Conservation (phyloP, 2,329 filamentous ascomycete species). For the Neurospora crassa region DNA sequence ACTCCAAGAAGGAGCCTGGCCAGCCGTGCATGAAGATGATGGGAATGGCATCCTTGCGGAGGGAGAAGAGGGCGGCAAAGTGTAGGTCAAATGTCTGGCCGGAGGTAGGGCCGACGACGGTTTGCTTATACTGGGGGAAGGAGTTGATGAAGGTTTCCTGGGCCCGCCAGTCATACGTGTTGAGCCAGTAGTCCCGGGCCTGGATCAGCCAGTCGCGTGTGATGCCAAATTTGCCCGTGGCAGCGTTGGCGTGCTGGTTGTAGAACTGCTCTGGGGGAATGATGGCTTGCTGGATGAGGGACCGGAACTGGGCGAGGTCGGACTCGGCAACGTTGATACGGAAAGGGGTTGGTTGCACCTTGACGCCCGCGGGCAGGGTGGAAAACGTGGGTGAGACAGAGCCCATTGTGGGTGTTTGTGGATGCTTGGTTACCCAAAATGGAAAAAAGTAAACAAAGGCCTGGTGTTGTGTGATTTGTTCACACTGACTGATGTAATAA, state of each 20-base stretch:
- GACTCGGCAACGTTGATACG: slow-evolving; percentile 4
- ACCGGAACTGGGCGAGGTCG: slow-evolving; percentile 6
- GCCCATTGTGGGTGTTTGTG: not conserved
- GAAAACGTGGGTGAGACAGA: not conserved
- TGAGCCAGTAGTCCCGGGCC: slow-evolving; percentile 6
- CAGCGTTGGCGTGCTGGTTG: slow-evolving; percentile 7
- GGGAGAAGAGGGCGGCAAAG: slow-evolving; percentile 12
- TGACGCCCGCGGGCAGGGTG: slow-evolving; percentile 6
- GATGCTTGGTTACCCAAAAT: not conserved
- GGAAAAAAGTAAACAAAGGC: not conserved
- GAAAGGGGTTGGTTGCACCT: slow-evolving; percentile 7
- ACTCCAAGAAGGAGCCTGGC: slow-evolving; percentile 46
- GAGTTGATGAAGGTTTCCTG: slow-evolving; percentile 11
- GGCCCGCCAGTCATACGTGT: slow-evolving; percentile 11
- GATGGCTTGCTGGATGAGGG: slow-evolving; percentile 4
- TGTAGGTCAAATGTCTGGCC: slow-evolving; percentile 11
- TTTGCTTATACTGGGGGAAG: slow-evolving; percentile 12
- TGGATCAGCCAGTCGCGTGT: slow-evolving; percentile 9
- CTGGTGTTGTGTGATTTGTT: not conserved
- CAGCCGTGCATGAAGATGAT: slow-evolving; percentile 40
- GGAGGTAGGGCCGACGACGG: slow-evolving; percentile 10
- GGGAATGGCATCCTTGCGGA: slow-evolving; percentile 6
- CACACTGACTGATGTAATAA: not conserved
- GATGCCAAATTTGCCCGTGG: slow-evolving; percentile 8
- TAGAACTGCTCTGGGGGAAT: slow-evolving; percentile 10